Evolutionary conservation across 768 basidiomycete genomes (phyloP), one percentile per base, ranked within the genome.

Genomic region (Boletus subparvulus): DNA sequence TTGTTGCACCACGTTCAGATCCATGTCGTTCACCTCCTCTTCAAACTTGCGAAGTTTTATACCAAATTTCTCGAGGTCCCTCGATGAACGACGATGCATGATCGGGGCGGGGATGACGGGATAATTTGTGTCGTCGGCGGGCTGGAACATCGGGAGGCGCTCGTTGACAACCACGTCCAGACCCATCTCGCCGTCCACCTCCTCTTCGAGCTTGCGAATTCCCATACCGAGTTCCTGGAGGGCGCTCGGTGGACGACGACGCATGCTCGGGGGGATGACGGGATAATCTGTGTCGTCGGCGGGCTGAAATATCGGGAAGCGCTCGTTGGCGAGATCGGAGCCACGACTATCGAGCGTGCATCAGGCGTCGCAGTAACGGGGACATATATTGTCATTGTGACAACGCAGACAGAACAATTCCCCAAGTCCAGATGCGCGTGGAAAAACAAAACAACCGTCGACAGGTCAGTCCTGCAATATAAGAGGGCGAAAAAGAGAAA

Each of bases 311-410:
- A 77, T 73, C 3, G 90, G 90, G 19, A 92, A 71, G 53, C 87
- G 86, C 68, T 92, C 90, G 73, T 92, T 92, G 47, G 78, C 76
- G 26, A 87, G 65, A 72, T 92, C 90, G 36, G 84, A 83, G 21
- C 83, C 83, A 50, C 90, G 90, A 37, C 87, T 89, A 30, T 30
- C 30, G 30, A 30, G 30, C 30, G 30, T 30, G 28, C 28, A 6
- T 58, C 11, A 24, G 30, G 28, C 28, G 72, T 35, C 82, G 82
- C 76, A n/a, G n/a, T n/a, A n/a, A n/a, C n/a, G n/a, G n/a, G n/a
- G n/a, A n/a, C n/a, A n/a, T n/a, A n/a, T n/a, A n/a, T n/a, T n/a
- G n/a, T n/a, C n/a, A n/a, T n/a, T n/a, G n/a, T n/a, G n/a, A n/a
- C n/a, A n/a, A n/a, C n/a, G n/a, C n/a, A n/a, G n/a, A n/a, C n/a